Percentiles rank a stretch among this genome's conserved stretches.
phyloP scores from a whole-genome alignment of 371 early-diverging fungal species.

The Phascolomyces articulosus region DNA sequence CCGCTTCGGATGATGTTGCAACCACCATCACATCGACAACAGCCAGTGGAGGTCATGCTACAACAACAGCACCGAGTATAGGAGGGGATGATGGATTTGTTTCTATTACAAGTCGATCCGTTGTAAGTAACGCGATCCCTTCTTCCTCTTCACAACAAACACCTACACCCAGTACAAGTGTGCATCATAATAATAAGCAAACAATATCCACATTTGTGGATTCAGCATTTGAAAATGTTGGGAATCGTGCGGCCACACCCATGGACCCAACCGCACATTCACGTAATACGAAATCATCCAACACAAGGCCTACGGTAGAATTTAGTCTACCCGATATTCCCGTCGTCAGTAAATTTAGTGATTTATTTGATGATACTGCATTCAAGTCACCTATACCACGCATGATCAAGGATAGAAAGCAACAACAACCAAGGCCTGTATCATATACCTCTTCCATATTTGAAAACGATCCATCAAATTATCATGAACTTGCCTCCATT shows the following conservation, averaged over 20 bases:
- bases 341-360: constrained; percentile 42
- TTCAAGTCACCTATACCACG: too few species aligned
- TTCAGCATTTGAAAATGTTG: constrained; percentile 25
- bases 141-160: background rate
- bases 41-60: too few species aligned
- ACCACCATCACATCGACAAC: too few species aligned
- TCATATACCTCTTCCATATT: constrained; percentile 26
- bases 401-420: constrained; percentile 13
- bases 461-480: constrained; percentile 10
- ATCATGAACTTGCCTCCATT: constrained; percentile 17
- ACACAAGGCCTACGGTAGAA: constrained; percentile 15
- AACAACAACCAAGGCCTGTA: constrained; percentile 25
- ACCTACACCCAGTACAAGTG: background rate
- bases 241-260: background rate
- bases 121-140: constrained; percentile 15
- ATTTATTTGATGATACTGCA: constrained; percentile 21
- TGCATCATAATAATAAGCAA: constrained; percentile 8
- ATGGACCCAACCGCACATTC: background rate
- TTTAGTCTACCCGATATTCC: constrained; percentile 42
- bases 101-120: constrained; percentile 18
- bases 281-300: constrained; percentile 1
- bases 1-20: too few species aligned
- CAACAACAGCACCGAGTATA: too few species aligned
- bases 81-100: constrained; percentile 18
- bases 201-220: constrained; percentile 29